These are phyloP conservation scores for Exophiala sp. DNA, from an alignment of 2,329 filamentous ascomycete species.

Conservation along the genomic window DNA sequence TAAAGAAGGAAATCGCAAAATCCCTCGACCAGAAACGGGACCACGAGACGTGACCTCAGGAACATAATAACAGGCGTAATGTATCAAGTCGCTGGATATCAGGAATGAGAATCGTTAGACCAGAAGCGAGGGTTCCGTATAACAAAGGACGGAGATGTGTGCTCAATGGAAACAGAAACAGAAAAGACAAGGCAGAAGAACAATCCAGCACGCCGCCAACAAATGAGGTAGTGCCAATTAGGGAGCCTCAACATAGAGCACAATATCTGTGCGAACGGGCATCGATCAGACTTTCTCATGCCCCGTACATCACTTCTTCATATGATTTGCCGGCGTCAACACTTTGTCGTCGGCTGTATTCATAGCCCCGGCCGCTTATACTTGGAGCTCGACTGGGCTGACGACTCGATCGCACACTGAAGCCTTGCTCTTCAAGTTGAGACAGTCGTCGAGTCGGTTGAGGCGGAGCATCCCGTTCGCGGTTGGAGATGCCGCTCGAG, in stretches of 20 bases:
- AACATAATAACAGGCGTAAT: background rate
- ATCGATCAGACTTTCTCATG: constrained; percentile 4
- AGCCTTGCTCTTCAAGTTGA: constrained; percentile 15
- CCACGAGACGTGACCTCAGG: constrained; percentile 2
- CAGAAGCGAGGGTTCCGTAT: no score
- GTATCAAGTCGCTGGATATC: no score
- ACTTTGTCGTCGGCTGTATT: constrained; percentile 17
- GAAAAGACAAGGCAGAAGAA: background rate
- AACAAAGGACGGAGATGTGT: no score
- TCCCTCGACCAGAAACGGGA: constrained; percentile 4
- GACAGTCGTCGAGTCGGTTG: constrained; percentile 16
- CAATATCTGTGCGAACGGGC: constrained; percentile 5
- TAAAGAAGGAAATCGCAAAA: constrained; percentile 1
- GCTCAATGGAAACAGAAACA: background rate
- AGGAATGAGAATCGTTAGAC: no score
- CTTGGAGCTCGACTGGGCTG: constrained; percentile 22
- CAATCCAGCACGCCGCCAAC: background rate
- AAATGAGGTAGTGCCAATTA: background rate
- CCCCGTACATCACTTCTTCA: constrained; percentile 11
- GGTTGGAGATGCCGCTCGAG: constrained; percentile 18
- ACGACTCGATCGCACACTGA: constrained; percentile 15
- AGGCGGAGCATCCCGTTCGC: constrained; percentile 4
- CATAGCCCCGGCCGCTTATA: constrained; percentile 6
- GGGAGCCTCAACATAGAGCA: background rate
- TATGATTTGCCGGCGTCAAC: constrained; percentile 14